Conservation (phyloP, 2,329 filamentous ascomycete species). For the Cyclaneusma minus region DNA sequence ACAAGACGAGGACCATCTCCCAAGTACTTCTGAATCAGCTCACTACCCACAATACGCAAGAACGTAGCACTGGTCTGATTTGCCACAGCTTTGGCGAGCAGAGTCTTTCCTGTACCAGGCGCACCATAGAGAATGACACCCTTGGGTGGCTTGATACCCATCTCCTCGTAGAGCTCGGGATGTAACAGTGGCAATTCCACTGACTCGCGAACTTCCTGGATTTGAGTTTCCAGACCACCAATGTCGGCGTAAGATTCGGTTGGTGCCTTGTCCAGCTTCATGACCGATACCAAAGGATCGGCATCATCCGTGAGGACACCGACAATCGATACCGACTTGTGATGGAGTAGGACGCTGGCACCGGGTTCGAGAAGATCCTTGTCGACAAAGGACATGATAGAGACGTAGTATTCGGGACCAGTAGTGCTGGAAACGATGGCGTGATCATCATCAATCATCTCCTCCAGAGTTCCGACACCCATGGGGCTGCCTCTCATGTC, state of each 20-base stretch:
- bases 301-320: constrained; percentile 94
- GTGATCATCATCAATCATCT: constrained; percentile 98
- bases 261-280: constrained; percentile 98
- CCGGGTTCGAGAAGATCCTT: constrained; percentile 96
- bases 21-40: constrained; percentile 96
- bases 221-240: constrained; percentile 86
- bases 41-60: constrained; percentile 89
- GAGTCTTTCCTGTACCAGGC: constrained; percentile 90
- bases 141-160: constrained; percentile 99
- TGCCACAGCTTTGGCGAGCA: constrained; percentile 90
- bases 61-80: constrained; percentile 99
- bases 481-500: constrained; percentile 98
- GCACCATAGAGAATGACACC: constrained; percentile 98
- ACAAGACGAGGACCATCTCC: constrained; percentile 91
- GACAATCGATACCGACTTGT: constrained; percentile 96
- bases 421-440: constrained; percentile 97
- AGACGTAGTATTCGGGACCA: constrained; percentile 96
- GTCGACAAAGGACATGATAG: constrained; percentile 99
- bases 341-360: constrained; percentile 85
- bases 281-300: constrained; percentile 89
- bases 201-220: constrained; percentile 94
- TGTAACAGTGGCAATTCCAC: constrained; percentile 91
- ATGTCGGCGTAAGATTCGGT: constrained; percentile 98
- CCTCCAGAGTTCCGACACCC: constrained; percentile 93
- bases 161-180: constrained; percentile 96